Evolutionary conservation across 768 basidiomycete species (phyloP).

Genomic region (Pisolithus marmoratus): DNA sequence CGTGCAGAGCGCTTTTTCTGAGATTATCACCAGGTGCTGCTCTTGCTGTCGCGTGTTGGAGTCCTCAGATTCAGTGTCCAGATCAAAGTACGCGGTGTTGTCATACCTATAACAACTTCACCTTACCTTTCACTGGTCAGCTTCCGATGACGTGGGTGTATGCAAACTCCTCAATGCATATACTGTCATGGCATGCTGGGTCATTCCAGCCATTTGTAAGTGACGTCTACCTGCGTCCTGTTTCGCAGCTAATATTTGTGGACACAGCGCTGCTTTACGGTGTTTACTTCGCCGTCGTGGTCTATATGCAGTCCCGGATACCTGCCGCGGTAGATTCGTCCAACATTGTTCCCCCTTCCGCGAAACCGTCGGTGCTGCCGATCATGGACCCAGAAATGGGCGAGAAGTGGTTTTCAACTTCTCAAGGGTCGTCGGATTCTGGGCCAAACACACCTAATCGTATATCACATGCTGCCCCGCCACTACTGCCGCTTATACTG

Average conservation of each 20-base stretch:
- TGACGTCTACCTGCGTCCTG: slow-evolving; percentile 5
- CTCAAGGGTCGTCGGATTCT: slow-evolving; percentile 1
- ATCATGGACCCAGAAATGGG: slow-evolving; percentile 17
- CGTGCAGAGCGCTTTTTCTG: not conserved
- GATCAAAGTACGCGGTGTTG: slow-evolving; percentile 31
- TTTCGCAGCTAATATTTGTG: slow-evolving; percentile 1
- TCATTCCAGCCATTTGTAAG: slow-evolving; percentile 48
- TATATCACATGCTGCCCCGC: not conserved
- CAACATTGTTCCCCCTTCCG: not conserved
- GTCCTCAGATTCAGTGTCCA: slow-evolving; percentile 38
- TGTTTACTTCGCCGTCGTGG: slow-evolving; percentile 33
- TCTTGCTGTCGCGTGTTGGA: slow-evolving; percentile 37
- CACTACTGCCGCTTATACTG: slow-evolving; percentile 8
- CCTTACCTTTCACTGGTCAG: slow-evolving; percentile 16
- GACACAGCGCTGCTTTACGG: slow-evolving; percentile 39
- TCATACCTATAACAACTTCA: not conserved
- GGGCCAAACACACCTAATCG: not conserved
- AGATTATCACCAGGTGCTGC: slow-evolving; percentile 34
- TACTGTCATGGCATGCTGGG: slow-evolving; percentile 48
- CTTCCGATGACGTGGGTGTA: slow-evolving; percentile 34
- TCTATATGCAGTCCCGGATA: slow-evolving; percentile 30
- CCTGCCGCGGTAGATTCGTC: slow-evolving; percentile 12
- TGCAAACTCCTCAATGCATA: slow-evolving; percentile 46
- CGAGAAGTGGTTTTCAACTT: not conserved
- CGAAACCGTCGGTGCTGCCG: slow-evolving; percentile 10